Evolutionary conservation across 108 stramenopile species (phyloP).

Genomic region (Fragilariopsis cylindrus): DNA sequence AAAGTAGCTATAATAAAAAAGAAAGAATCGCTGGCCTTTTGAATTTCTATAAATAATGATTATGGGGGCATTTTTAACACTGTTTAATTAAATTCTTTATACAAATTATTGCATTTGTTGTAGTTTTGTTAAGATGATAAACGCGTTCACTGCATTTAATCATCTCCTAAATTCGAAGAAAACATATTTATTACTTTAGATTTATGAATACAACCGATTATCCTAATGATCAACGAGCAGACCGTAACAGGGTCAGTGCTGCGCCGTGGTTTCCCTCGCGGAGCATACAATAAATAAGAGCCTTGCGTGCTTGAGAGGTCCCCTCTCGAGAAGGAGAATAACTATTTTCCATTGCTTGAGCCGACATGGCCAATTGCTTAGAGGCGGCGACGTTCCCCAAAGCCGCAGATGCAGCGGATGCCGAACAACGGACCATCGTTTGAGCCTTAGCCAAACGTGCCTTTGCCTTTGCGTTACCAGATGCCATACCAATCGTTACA

Average conservation of each 20-base stretch:
- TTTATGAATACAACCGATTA: background rate
- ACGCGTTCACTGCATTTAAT: too few relatives aligned
- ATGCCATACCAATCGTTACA: constrained; percentile 31
- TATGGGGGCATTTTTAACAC: too few relatives aligned
- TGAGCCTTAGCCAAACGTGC: constrained; percentile 47
- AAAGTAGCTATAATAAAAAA: too few relatives aligned
- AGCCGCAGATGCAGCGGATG: constrained; percentile 36
- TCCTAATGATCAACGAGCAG: constrained; percentile 16
- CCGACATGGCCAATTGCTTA: constrained; percentile 59
- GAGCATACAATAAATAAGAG: constrained; percentile 54
- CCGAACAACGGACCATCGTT: constrained; percentile 49
- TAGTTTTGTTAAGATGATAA: too few relatives aligned
- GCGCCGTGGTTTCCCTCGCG: constrained; percentile 49
- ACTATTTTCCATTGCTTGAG: constrained; percentile 46
- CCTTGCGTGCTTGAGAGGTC: constrained; percentile 32
- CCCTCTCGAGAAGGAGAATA: constrained; percentile 18
- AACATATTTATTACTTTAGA: too few relatives aligned
- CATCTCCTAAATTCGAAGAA: too few relatives aligned
- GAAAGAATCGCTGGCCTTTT: too few relatives aligned
- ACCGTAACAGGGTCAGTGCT: constrained; percentile 43
- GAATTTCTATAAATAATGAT: too few relatives aligned
- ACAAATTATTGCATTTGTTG: too few relatives aligned
- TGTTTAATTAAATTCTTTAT: too few relatives aligned
- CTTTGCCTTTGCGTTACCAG: constrained; percentile 21
- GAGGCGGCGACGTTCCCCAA: constrained; percentile 41